Percentiles rank a stretch among this genome's conserved stretches.
Evolutionary conservation across 306 rosid species (phyloP).

Genomic region (Cucurbita maxima): DNA sequence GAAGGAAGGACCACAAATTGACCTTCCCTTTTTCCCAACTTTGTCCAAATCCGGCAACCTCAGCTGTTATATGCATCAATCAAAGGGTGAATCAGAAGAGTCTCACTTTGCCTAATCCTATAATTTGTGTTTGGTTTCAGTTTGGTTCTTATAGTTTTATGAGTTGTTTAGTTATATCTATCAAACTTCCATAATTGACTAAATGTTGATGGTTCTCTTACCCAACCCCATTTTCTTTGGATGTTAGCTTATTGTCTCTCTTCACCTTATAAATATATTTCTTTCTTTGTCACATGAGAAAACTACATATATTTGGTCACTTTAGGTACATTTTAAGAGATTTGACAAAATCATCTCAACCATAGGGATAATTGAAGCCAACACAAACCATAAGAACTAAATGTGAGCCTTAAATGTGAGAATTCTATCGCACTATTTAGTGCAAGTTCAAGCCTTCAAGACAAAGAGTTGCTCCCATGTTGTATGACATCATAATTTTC

Average conservation of each 20-base stretch:
- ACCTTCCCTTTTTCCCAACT: conserved; percentile 60
- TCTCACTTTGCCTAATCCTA: not conserved
- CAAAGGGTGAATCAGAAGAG: not conserved
- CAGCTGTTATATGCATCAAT: conserved; percentile 34
- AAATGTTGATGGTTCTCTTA: not conserved
- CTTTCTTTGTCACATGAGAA: not conserved
- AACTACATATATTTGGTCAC: not conserved
- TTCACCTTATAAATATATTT: not conserved
- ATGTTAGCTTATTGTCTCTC: not conserved
- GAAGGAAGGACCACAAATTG: conserved; percentile 72
- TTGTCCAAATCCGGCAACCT: conserved; percentile 59
- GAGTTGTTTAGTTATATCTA: not conserved
- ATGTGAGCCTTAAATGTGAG: not conserved
- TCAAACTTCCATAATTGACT: not conserved
- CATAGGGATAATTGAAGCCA: not conserved
- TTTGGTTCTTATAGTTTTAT: not conserved
- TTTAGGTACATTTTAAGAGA: not conserved
- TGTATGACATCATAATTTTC: not conserved
- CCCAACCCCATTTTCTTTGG: not conserved
- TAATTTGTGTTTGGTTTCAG: not conserved
- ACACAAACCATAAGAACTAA: not conserved
- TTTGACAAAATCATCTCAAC: not conserved
- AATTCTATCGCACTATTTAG: not conserved
- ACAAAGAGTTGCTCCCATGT: not conserved
- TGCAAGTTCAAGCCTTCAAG: not conserved